Conservation (phyloP, 1,284 basidiomycete genomes). For the Tylopilus orsonianus region DNA sequence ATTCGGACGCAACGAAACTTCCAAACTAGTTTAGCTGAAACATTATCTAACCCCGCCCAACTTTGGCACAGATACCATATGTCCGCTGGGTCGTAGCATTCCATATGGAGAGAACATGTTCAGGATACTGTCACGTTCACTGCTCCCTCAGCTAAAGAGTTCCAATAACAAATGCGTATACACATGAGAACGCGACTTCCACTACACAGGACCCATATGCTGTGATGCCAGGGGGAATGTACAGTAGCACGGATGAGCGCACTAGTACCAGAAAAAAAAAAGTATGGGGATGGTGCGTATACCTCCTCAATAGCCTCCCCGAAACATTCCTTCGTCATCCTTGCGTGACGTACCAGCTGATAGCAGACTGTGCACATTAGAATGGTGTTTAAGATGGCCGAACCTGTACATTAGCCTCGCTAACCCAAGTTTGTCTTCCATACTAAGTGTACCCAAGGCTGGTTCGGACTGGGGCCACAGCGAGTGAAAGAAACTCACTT, state of each 20-base stretch:
- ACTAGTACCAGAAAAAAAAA: no score
- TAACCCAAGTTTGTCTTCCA: slow-evolving; percentile 1
- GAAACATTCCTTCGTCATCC: not conserved
- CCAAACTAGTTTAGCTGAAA: no score
- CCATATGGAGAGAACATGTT: no score
- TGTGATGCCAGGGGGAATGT: slow-evolving; percentile 15
- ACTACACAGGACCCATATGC: slow-evolving; percentile 5
- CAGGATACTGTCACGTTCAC: no score
- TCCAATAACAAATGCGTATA: slow-evolving; percentile 12
- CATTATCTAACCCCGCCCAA: no score
- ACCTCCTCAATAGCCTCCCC: no score
- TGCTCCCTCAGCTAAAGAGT: no score
- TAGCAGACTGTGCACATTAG: slow-evolving; percentile 18
- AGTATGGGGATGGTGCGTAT: no score
- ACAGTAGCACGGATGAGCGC: slow-evolving; percentile 17
- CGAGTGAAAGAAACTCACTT: not conserved
- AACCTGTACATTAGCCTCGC: slow-evolving; percentile 11
- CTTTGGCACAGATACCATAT: no score
- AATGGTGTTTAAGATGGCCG: slow-evolving; percentile 7
- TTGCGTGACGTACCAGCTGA: slow-evolving; percentile 7
- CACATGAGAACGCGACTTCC: slow-evolving; percentile 2
- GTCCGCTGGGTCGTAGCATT: no score
- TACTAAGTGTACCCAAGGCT: slow-evolving; percentile 13
- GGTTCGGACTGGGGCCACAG: not conserved
- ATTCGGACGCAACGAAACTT: no score